Base-by-base conservation (phyloP, 2,329 filamentous ascomycete genomes). In the Fusarium chlamydosporum region DNA sequence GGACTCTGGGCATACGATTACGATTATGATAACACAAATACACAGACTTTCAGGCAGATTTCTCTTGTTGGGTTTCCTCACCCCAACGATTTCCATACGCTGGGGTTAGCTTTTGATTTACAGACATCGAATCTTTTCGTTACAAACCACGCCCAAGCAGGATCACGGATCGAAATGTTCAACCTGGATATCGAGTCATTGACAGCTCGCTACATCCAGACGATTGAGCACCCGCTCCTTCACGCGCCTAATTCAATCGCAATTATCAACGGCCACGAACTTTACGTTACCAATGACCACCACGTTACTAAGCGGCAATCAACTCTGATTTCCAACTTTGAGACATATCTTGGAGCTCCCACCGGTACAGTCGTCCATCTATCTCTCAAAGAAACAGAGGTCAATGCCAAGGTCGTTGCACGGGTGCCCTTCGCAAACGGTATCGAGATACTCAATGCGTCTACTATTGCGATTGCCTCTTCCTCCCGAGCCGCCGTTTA, bases 251-350 rank as follows among this genome's bases (percentile, higher is more conserved):
- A 83, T 61, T 73, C 80, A 9, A 78, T 83, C 15, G 72, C 73
- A 4, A 55, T 80, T 2, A 59, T 80, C 31, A 78, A 74, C 56
- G 65, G 59, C 9, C 70, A 76, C 4, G 80, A 82, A 57, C 69
- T 83, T 20, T 80, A 79, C 52, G 76, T 83, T 20, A 82, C 80
- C 4, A 83, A 82, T 45, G 77, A 80, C 59, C 79, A 82, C 61
- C 54, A 74, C 64, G 78, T 82, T 57, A 68, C 75, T 2, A 60
- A 69, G 12, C 64, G 61, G 4, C 53, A 76, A 9, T 58, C 65
- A 4, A 70, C 56, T 1, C 4, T 77, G 1, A 66, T 82, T 0
- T 68, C 75, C 10, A 54, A 58, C 2, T 2, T 79, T 0, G 82
- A 83, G 68, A 80, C 77, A 0, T 78, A 78, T 11, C 60, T 79